Base-by-base conservation (phyloP, 2,329 filamentous ascomycete species). In the Ophiocordyceps camponoti-rufipedis region DNA sequence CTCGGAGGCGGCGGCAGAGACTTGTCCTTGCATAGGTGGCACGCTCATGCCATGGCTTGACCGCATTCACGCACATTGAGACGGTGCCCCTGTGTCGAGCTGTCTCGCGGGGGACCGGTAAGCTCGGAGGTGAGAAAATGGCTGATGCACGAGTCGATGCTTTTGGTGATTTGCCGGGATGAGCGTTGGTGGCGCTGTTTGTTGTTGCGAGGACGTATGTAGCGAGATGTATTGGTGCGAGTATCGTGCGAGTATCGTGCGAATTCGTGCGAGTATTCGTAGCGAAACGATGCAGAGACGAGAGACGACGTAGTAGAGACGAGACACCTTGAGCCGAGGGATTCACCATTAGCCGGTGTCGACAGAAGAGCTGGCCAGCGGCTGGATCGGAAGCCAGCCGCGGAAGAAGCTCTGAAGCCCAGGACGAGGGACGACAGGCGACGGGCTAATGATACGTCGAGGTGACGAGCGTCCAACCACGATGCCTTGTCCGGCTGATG, bases 1-100 rank as follows among this genome's bases (percentile, higher is more conserved):
- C 53, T 59, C 60, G 49, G 54, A 53, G 49, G 51, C 58, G 55
- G 52, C 58, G 48, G 48, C 49, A 43, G 42, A 41, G 44, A 44
- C 47, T 53, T 58, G 62, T 57, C 61, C 63, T 54, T 70, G 67
- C 67, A 71, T 70, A 52, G 62, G n/a, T 28, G 62, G 57, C 57
- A 65, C 61, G 56, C 60, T 68, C 63, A 69, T 65, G 58, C 62
- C 64, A 64, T 62, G 60, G 57, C 61, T 61, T 51, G 56, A 59
- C 59, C 59, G 59, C 60, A 62, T 62, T 51, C 55, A 55, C 53
- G 51, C 51, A 53, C 59, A 62, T 62, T 55, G 57, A 57, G 52
- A 35, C 32, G 32, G 12, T 35, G 41, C 42, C 40, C 42, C 16
- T 23, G 23, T 23, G 23, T 23, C 23, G 23, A 23, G 32, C 32